A percentile compares a stretch with the other conserved stretches of the same genome.
phyloP scores from a whole-genome alignment of 1,139 yeast genomes.

The Magnusiomyces sp. region DNA sequence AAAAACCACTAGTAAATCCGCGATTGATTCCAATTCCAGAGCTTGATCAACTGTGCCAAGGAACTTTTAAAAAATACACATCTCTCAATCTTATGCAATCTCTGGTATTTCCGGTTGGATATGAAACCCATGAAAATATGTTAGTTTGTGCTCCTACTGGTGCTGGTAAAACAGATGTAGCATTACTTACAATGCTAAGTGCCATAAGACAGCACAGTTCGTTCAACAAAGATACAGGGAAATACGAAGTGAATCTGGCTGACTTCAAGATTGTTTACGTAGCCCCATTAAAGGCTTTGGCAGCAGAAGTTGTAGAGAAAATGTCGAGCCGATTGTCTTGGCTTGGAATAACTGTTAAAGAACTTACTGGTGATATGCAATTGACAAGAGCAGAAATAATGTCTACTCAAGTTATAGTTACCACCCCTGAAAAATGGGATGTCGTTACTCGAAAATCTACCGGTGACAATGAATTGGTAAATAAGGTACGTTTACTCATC shows the following conservation, averaged over 20 bases:
- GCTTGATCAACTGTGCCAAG: constrained; percentile 69
- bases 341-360: constrained; percentile 80
- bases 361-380: constrained; percentile 96
- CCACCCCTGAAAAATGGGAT: constrained; percentile 99
- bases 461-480: constrained; percentile 80
- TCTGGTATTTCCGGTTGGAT: constrained; percentile 84
- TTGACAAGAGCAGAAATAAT: constrained; percentile 73
- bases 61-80: constrained; percentile 74
- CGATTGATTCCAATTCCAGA: constrained; percentile 50
- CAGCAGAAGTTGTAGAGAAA: constrained; percentile 94
- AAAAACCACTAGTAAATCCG: constrained; percentile 32
- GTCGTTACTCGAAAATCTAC: constrained; percentile 86
- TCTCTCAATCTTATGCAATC: constrained; percentile 86
- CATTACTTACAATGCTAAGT: constrained; percentile 72
- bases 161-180: constrained; percentile 98
- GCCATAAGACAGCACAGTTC: constrained; percentile 64
- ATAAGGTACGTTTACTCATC: constrained; percentile 74
- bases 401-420: constrained; percentile 83
- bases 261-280: constrained; percentile 89
- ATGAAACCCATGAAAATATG: constrained; percentile 90
- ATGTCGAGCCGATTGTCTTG: constrained; percentile 69
- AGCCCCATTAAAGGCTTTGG: constrained; percentile 93
- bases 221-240: constrained; percentile 40
- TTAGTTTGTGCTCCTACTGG: constrained; percentile 98
- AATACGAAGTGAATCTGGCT: constrained; percentile 61